phyloP scores from a whole-genome alignment of 768 basidiomycete genomes.

The Pseudohyphozyma bogoriensis region DNA sequence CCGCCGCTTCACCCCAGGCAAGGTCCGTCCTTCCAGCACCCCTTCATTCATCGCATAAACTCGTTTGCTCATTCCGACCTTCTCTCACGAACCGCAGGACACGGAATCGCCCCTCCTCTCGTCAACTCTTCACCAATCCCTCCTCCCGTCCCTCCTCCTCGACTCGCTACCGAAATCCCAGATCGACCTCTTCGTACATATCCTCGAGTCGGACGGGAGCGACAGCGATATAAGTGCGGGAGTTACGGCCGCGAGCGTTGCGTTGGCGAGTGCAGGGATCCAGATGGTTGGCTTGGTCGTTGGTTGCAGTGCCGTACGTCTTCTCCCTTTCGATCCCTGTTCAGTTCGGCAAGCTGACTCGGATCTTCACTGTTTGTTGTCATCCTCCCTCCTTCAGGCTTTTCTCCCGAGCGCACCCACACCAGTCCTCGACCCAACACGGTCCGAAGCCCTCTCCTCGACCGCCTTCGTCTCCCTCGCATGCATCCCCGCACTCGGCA shows the following conservation, averaged over 20 bases:
- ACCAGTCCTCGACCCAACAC: conserved; percentile 66
- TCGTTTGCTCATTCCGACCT: not conserved
- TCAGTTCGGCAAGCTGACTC: no score
- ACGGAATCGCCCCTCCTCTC: conserved; percentile 84
- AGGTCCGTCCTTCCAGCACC: conserved; percentile 50
- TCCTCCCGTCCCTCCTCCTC: conserved; percentile 70
- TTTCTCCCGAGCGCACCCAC: not conserved
- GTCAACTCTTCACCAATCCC: conserved; percentile 70
- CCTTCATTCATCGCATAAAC: not conserved
- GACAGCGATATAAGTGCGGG: conserved; percentile 55
- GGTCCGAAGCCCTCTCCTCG: conserved; percentile 52
- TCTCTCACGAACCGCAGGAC: conserved; percentile 50
- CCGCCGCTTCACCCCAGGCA: conserved; percentile 64
- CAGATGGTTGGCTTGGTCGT: conserved; percentile 80
- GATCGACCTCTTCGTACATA: conserved; percentile 78
- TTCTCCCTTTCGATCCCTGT: not conserved
- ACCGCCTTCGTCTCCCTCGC: conserved; percentile 64
- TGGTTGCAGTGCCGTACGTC: conserved; percentile 65
- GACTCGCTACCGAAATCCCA: conserved; percentile 89
- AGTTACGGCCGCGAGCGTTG: conserved; percentile 74
- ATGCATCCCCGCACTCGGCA: conserved; percentile 77
- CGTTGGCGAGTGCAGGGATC: conserved; percentile 84
- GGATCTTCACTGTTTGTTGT: conserved; percentile 37
- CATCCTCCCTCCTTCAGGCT: conserved; percentile 25
- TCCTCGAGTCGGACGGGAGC: conserved; percentile 87